Percentiles rank a stretch among this genome's conserved stretches.
Conservation (phyloP, 2,329 filamentous ascomycete genomes). For the Fusarium longipes region DNA sequence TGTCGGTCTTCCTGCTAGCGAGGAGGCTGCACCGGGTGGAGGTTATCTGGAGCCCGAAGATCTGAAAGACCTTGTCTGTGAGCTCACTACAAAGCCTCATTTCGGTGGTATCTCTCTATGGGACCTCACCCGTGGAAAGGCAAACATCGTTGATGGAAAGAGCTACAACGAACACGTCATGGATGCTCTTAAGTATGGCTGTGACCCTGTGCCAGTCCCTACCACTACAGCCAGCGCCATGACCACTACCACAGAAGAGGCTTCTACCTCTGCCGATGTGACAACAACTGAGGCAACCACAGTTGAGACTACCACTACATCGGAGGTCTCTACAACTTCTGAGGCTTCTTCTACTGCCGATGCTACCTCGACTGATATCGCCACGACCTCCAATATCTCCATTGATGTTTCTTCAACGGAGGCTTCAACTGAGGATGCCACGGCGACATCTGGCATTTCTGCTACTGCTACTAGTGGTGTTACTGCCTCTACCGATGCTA, state of each 20-base stretch:
- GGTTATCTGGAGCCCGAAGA: slow-evolving; percentile 52
- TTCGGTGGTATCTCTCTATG: slow-evolving; percentile 61
- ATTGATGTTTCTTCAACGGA: slow-evolving; percentile 17
- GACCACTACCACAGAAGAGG: slow-evolving; percentile 19
- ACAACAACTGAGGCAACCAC: slow-evolving; percentile 20
- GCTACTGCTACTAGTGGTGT: slow-evolving; percentile 5
- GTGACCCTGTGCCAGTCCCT: slow-evolving; percentile 45
- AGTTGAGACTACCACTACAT: slow-evolving; percentile 22
- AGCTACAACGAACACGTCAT: slow-evolving; percentile 53
- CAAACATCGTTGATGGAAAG: slow-evolving; percentile 50
- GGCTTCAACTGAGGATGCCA: slow-evolving; percentile 9
- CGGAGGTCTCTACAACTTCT: slow-evolving; percentile 15
- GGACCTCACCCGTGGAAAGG: slow-evolving; percentile 54
- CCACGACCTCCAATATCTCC: slow-evolving; percentile 9
- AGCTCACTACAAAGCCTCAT: slow-evolving; percentile 50
- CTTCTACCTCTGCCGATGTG: slow-evolving; percentile 15
- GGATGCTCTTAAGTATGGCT: slow-evolving; percentile 54
- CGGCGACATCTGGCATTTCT: slow-evolving; percentile 7
- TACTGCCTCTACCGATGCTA: neutral
- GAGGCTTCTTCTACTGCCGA: neutral
- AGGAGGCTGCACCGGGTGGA: slow-evolving; percentile 40
- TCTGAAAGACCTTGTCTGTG: slow-evolving; percentile 54
- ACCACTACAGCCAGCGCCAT: slow-evolving; percentile 31
- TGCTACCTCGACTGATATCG: slow-evolving; percentile 5
- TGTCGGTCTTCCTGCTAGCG: slow-evolving; percentile 56